A percentile compares a stretch with the other conserved stretches of the same genome.
Conservation (phyloP, 2,329 filamentous ascomycete genomes). For the Sarocladium oryzae region DNA sequence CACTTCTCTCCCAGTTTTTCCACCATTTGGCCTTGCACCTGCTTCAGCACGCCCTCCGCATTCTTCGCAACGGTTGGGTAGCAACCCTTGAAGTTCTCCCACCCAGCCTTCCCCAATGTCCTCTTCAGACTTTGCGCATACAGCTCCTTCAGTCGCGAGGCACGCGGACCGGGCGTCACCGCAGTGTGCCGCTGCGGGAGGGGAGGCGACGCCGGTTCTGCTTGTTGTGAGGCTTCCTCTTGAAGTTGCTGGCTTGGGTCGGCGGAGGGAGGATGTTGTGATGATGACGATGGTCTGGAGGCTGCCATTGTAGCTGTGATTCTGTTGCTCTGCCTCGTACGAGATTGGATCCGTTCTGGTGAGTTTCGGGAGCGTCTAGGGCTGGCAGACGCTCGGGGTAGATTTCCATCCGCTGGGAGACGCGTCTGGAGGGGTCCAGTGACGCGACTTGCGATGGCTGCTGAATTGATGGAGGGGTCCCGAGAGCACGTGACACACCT, state of each 20-base stretch:
- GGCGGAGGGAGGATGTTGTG: not conserved
- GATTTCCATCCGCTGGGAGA: not conserved
- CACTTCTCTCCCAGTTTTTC: conserved; percentile 48
- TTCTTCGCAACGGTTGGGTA: conserved; percentile 52
- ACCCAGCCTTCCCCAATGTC: conserved; percentile 49
- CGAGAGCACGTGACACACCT: not conserved
- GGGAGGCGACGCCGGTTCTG: conserved; percentile 25
- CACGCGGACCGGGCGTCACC: conserved; percentile 49
- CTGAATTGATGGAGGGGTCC: not conserved
- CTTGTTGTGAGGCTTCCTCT: not conserved
- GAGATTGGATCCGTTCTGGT: too few relatives aligned
- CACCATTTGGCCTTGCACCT: conserved; percentile 54
- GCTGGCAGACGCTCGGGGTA: too few relatives aligned
- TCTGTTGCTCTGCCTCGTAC: too few relatives aligned
- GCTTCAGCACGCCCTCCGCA: conserved; percentile 43
- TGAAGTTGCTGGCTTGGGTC: not conserved
- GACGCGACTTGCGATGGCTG: not conserved
- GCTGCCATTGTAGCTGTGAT: not conserved
- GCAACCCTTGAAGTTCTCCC: conserved; percentile 52
- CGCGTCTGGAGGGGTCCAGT: conserved; percentile 3
- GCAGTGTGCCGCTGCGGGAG: conserved; percentile 35
- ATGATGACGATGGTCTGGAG: conserved; percentile 1
- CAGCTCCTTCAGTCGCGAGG: conserved; percentile 45
- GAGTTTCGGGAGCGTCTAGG: too few relatives aligned
- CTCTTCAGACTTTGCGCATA: conserved; percentile 45